Base-by-base conservation (phyloP, 352 stramenopile species). In the Peronospora belbahrii region DNA sequence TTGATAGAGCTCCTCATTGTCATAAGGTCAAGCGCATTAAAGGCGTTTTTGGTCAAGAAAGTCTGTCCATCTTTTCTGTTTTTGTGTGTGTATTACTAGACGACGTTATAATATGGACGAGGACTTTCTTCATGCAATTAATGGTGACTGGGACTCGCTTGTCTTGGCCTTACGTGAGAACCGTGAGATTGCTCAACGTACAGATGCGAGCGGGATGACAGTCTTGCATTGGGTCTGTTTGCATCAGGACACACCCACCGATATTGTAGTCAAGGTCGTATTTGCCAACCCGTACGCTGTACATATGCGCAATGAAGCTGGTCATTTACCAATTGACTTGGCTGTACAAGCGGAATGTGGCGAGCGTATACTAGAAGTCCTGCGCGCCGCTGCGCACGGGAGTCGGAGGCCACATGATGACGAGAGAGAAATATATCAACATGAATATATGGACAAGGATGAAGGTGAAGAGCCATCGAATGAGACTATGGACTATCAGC, bases 141-240 rank as follows among this genome's bases (percentile, higher is more conserved):
- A 89, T 48, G 78, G 78, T 46, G 75, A 89, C 55, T 89, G 78
- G 78, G 74, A 87, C 57, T 62, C 60, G 30, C 65, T 89, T 47
- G 65, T 87, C 23, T 61, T 61, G 13, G 62, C 67, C 44, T 73
- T 89, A 69, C 75, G 72, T 35, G 67, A 74, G 48, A 76, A 79
- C 49, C 68, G 65, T 38, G 62, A 65, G 36, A 62, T 89, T 18
- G 69, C 70, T 22, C 59, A 77, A 39, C 64, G 74, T 46, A 79
- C 69, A 3, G 78, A 89, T 37, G 59, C 55, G 27, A 87, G 62
- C 43, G 78, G 78, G 35, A 89, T 89, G 78, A 87, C 71, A 14
- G 56, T 89, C 24, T 53, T 89, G 31, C 78, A 89, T 59, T 89
- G 78, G 78, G 65, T 84, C 33, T 89, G 78, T 58, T 55, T 89